Evolutionary conservation across 768 basidiomycete genomes (phyloP).

Genomic region (Boletus vinaceobasis): DNA sequence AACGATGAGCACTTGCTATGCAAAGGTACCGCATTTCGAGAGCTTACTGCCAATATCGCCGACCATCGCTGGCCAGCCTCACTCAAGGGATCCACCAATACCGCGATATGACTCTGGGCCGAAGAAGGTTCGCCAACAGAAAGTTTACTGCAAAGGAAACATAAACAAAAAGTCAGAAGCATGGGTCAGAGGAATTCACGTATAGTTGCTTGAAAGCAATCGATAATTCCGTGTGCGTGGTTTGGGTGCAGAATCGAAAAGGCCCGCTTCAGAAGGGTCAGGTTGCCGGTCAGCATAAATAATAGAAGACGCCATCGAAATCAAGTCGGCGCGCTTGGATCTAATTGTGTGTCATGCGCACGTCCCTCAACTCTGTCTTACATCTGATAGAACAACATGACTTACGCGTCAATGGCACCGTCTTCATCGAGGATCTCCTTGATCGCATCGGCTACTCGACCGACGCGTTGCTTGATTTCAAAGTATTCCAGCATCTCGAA

Average conservation of each 20-base stretch:
- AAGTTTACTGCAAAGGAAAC: conserved; percentile 50
- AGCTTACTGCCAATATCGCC: conserved; percentile 64
- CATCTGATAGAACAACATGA: background rate
- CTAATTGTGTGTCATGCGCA: conserved; percentile 33
- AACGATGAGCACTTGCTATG: background rate
- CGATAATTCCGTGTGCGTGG: conserved; percentile 62
- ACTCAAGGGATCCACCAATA: conserved; percentile 82
- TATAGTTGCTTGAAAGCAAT: conserved; percentile 55
- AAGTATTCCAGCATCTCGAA: conserved; percentile 67
- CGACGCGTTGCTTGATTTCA: conserved; percentile 69
- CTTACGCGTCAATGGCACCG: conserved; percentile 42
- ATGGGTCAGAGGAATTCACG: conserved; percentile 46
- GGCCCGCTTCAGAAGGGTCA: conserved; percentile 67
- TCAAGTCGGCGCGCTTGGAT: conserved; percentile 51
- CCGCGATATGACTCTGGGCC: conserved; percentile 66
- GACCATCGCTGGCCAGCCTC: conserved; percentile 86
- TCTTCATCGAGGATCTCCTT: conserved; percentile 44
- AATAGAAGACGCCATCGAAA: conserved; percentile 67
- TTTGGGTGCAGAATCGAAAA: conserved; percentile 63
- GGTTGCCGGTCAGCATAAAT: conserved; percentile 68
- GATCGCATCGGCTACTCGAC: conserved; percentile 67
- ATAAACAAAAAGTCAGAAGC: background rate
- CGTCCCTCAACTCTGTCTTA: background rate
- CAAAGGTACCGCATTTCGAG: background rate
- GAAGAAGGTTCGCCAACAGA: conserved; percentile 62